phyloP scores from a whole-genome alignment of 345 rosid species.

The Eucalyptus microcorys region DNA sequence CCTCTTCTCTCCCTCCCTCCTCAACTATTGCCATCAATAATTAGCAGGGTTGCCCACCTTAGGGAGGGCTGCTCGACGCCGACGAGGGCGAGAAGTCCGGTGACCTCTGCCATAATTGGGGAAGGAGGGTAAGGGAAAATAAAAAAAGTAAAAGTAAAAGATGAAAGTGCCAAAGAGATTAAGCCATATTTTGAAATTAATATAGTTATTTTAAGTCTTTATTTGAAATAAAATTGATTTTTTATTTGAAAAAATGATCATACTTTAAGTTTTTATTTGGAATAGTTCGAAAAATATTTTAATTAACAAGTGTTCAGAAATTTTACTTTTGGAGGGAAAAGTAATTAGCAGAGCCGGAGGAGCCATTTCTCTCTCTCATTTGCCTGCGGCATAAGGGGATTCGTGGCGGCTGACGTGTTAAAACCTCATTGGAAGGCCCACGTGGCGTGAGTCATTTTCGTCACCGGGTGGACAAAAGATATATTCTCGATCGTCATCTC shows the following conservation, averaged over 20 bases:
- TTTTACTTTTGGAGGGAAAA: background rate
- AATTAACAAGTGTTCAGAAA: background rate
- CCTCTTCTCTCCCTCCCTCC: no score
- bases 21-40: no score
- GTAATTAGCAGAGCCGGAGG: background rate
- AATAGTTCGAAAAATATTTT: background rate
- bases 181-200: no score
- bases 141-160: accelerated
- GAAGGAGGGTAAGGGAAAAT: no score
- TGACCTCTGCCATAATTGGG: no score
- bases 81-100: accelerated
- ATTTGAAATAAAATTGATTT: no score
- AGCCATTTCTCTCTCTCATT: background rate
- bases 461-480: background rate
- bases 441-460: background rate
- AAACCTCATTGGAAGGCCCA: background rate
- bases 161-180: no score
- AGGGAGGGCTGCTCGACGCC: accelerated
- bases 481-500: background rate
- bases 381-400: background rate
- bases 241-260: no score
- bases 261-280: no score
- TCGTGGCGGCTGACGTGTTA: background rate
- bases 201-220: accelerated
- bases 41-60: no score